Evolutionary conservation across 495 filamentous ascomycete genomes (phyloP), one percentile per base, ranked within the genome.

Genomic region (Penicillium chermesinum): DNA sequence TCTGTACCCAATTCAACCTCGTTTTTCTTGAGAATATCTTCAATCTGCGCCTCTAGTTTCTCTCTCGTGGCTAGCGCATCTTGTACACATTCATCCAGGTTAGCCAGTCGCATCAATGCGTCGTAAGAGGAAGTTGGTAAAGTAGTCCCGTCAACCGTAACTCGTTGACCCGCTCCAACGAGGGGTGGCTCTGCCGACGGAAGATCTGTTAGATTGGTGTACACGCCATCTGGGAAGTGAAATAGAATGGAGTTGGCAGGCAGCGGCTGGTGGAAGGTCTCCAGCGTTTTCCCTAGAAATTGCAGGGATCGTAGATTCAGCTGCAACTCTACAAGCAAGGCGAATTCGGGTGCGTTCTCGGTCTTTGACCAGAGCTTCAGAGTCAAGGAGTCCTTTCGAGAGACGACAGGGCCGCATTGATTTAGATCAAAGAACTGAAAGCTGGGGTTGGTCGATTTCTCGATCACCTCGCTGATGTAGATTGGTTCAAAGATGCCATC

Each of bases 61-160:
- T 87, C 83, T 3, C 87, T 78, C 0, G 89, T 96, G 1, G 79
- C 76, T 0, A 96, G 63, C 4, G 91, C 90, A 58, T 98, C 93
- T 64, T 95, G 87, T 27, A 97, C 86, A 49, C 90, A 95, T 57
- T 89, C 86, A 49, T 96, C 90, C 32, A 98, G 71, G 44, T 88
- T 96, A 12, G 87, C 84, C 21, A 98, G 74, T 22, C 84, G 81
- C 86, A 96, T 94, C 37, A 98, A 70, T 1, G 87, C 82, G 58
- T 94, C 93, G 66, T 96, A 98, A 1, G 89, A 91, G 4, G 89
- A 88, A 1, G 88, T 93, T 0, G 73, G 58, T 44, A 82, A 54
- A 1, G 54, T 68, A 51, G 13, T 42, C 10, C 57, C 54, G 36
- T 61, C 63, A 7, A 66, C 66, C 50, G 72, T 66, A 10, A 38